Base-by-base conservation (phyloP, 192 early-diverging fungal genomes). In the Backusella mclennaniae region DNA sequence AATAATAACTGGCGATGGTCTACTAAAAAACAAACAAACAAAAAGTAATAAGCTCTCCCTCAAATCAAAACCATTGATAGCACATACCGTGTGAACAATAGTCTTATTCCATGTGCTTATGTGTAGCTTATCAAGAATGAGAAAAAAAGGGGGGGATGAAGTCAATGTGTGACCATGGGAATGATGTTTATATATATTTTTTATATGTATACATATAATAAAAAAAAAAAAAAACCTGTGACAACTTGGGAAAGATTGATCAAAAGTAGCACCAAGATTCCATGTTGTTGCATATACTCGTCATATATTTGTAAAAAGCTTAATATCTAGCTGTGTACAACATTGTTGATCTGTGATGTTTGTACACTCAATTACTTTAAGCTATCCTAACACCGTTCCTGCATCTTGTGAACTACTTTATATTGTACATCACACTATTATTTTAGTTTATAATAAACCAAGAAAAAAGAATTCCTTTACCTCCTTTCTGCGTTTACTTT, bases 401-500 rank as follows among this genome's bases (percentile, higher is more conserved):
- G 56, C 56, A 63, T 63, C 23, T 63, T 29, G 56, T 63, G 56
- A 29, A 63, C 23, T 63, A 63, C 56, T 63, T 14, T 63, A 29
- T 59, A 9, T 8, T 59, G 12, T 26, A 59, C 56, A 59, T 59
- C 56, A 29, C 56, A 29, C 53, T 63, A 63, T 29, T 29, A 26
- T 63, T 63, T 63, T 63, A 63, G 56, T 63, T 23, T 63, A 63
- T 63, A 63, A 63, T 63, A 63, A 63, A 63, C 56, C 8, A 63
- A 29, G 23, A 29, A 63, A 63, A 59, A 59, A 59, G 12, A 63
- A 63, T 14, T 14, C 11, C 56, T 26, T 63, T 29, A 63, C 56
- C 23, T 63, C 56, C 56, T 9, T 59, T 63, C 56, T 63, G 56
- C 56, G 29, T 63, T 33, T 63, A 29, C 56, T 29, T 63, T 14